Evolutionary conservation across 2,329 filamentous ascomycete species (phyloP).

Genomic region (Fusarium dlaminii): DNA sequence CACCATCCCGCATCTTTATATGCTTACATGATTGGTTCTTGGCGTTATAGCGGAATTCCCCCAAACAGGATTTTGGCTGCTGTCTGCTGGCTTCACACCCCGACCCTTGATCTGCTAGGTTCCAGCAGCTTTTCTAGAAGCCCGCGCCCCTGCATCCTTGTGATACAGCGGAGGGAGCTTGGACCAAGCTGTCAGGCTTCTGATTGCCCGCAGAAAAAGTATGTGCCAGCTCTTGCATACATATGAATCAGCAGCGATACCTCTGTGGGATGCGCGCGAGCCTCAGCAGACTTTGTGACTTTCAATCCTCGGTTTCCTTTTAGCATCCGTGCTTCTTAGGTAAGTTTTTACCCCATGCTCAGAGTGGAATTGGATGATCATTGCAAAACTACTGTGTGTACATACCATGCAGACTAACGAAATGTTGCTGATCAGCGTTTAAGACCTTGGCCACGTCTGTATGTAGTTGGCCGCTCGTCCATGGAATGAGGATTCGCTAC

Average conservation of each 20-base stretch:
- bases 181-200: constrained; percentile 36
- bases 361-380: constrained; percentile 24
- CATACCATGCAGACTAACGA: not conserved
- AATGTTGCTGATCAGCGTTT: constrained; percentile 10
- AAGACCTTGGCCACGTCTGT: constrained; percentile 11
- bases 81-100: constrained; percentile 26
- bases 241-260: constrained; percentile 16
- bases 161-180: constrained; percentile 35
- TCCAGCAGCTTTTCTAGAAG: constrained; percentile 45
- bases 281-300: constrained; percentile 4
- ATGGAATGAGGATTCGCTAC: constrained; percentile 15
- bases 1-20: constrained; percentile 40
- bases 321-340: constrained; percentile 13
- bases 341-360: constrained; percentile 22
- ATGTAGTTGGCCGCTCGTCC: not conserved
- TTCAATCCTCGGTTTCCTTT: not conserved
- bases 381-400: not conserved
- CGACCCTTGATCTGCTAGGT: constrained; percentile 31
- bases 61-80: constrained; percentile 39
- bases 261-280: not conserved
- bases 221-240: constrained; percentile 25
- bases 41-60: constrained; percentile 10
- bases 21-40: constrained; percentile 33
- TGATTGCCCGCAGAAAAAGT: constrained; percentile 25
- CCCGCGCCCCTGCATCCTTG: constrained; percentile 42